Evolutionary conservation across 2,329 filamentous ascomycete species (phyloP).

Genomic region (Fusarium caatingaense): DNA sequence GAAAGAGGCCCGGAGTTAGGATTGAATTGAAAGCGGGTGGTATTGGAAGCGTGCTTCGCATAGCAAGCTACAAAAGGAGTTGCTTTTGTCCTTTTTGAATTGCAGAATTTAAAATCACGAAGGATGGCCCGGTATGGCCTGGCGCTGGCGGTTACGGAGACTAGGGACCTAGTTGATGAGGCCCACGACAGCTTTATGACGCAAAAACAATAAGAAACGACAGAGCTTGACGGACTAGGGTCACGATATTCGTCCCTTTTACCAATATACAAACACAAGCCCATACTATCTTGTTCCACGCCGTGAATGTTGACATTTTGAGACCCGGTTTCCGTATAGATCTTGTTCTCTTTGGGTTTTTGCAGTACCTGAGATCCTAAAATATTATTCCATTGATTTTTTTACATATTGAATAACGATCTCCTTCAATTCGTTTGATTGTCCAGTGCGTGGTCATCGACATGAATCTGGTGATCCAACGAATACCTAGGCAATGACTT

Average conservation of each 20-base stretch:
- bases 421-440: neutral
- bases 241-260: neutral
- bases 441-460: neutral
- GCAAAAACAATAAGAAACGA: conserved; percentile 34
- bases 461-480: neutral
- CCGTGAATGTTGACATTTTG: neutral
- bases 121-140: conserved; percentile 42
- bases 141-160: conserved; percentile 37
- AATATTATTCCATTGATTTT: neutral
- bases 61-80: conserved; percentile 36
- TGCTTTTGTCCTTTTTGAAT: conserved; percentile 45
- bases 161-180: conserved; percentile 38
- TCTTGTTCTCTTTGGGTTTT: neutral
- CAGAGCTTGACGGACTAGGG: conserved; percentile 29
- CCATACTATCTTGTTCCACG: neutral
- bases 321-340: neutral
- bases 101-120: conserved; percentile 27
- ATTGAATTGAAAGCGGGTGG: conserved; percentile 42
- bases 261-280: conserved; percentile 38
- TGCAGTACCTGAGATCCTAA: neutral
- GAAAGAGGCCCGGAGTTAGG: conserved; percentile 46
- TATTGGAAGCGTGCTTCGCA: conserved; percentile 32
- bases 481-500: neutral
- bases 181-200: conserved; percentile 34
- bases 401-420: neutral